phyloP scores from a whole-genome alignment of 2,329 filamentous ascomycete genomes.

The Neonectria hederae region DNA sequence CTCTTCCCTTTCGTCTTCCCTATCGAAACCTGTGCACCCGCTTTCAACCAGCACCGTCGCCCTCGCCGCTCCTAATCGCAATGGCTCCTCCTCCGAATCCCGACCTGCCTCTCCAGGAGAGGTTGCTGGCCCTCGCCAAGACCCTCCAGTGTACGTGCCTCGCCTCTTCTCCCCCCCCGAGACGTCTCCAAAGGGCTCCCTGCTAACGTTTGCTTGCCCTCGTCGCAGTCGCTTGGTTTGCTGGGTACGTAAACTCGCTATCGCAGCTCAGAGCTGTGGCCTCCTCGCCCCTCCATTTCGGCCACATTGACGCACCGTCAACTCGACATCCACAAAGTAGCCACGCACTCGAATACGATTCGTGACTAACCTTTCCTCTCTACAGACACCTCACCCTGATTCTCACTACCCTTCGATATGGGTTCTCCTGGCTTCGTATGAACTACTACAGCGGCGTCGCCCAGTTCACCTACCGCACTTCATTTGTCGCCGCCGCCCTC shows the following conservation, averaged over 20 bases:
- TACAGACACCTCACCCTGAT: conserved; percentile 86
- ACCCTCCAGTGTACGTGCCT: conserved; percentile 85
- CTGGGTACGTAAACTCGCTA: conserved; percentile 69
- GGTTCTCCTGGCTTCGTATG: conserved; percentile 86
- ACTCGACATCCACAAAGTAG: conserved; percentile 4
- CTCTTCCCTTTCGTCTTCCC: conserved; percentile 14
- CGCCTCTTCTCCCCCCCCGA: conserved; percentile 16
- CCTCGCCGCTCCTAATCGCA: conserved; percentile 14
- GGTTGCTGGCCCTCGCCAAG: conserved; percentile 80
- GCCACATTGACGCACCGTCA: conserved; percentile 27
- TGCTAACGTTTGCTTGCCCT: conserved; percentile 37
- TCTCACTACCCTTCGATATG: conserved; percentile 82
- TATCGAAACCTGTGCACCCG: conserved; percentile 1
- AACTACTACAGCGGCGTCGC: conserved; percentile 84
- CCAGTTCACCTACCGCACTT: conserved; percentile 85
- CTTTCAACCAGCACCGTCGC: conserved; percentile 21
- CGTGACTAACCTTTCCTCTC: conserved; percentile 25
- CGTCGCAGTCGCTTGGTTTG: conserved; percentile 76
- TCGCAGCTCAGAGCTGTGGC: conserved; percentile 9
- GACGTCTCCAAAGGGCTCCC: conserved; percentile 13
- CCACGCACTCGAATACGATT: conserved; percentile 5
- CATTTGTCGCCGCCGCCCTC: conserved; percentile 87
- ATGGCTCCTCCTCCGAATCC: conserved; percentile 81
- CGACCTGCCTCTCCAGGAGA: conserved; percentile 75
- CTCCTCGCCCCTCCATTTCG: neutral